phyloP scores from a whole-genome alignment of 2,329 filamentous ascomycete genomes.

The Epichloe uncinata region DNA sequence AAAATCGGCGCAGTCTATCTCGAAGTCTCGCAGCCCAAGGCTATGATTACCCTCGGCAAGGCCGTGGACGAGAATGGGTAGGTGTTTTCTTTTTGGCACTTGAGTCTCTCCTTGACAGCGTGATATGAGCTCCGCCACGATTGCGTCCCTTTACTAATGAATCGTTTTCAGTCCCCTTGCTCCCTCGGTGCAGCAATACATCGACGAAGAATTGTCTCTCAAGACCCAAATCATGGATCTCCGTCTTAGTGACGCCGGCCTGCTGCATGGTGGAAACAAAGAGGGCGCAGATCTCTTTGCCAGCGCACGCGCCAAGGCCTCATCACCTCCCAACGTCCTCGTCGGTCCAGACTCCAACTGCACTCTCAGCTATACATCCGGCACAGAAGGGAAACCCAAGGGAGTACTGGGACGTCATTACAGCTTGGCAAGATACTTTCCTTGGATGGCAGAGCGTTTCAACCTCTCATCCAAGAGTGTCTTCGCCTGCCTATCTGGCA shows the following conservation, averaged over 20 bases:
- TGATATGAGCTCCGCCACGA: too few relatives aligned
- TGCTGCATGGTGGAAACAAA: constrained; percentile 52
- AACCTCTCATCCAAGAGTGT: constrained; percentile 55
- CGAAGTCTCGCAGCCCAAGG: constrained; percentile 62
- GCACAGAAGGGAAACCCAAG: constrained; percentile 68
- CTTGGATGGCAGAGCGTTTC: constrained; percentile 86
- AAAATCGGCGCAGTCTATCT: constrained; percentile 42
- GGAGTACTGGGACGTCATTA: constrained; percentile 82
- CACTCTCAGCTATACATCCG: constrained; percentile 62
- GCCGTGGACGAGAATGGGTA: constrained; percentile 35
- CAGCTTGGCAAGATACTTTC: constrained; percentile 72
- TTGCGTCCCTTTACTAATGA: too few relatives aligned
- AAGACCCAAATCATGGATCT: constrained; percentile 65
- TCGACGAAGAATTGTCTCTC: constrained; percentile 58
- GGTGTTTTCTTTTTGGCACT: too few relatives aligned
- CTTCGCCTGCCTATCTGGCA: constrained; percentile 76
- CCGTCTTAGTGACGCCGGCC: constrained; percentile 56
- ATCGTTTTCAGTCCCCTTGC: constrained; percentile 30
- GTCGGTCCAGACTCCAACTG: constrained; percentile 78
- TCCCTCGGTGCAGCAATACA: constrained; percentile 43
- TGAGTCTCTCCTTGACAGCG: too few relatives aligned
- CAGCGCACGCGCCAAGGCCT: constrained; percentile 34
- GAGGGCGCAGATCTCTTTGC: constrained; percentile 55
- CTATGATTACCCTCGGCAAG: constrained; percentile 53
- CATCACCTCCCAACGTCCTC: constrained; percentile 51